These are phyloP conservation scores for Coffea humblotiana DNA, from an alignment of 305 asterid genomes.

Conservation along the genomic window DNA sequence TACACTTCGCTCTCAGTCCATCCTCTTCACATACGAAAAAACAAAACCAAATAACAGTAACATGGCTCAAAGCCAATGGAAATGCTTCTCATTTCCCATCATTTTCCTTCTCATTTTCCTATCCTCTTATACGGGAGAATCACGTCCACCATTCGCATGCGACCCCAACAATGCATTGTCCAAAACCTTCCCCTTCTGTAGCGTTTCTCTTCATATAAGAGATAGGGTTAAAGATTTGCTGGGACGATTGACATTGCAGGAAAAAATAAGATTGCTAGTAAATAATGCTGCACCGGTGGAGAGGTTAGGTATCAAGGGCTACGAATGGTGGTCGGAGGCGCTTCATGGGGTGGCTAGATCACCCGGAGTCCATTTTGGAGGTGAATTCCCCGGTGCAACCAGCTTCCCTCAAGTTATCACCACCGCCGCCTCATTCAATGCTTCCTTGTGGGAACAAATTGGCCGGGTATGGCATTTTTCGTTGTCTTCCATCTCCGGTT, in stretches of 20 bases:
- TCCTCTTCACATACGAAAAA: background rate
- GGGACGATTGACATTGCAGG: constrained; percentile 58
- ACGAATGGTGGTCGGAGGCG: constrained; percentile 98
- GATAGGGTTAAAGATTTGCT: constrained; percentile 64
- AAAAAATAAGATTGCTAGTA: constrained; percentile 59
- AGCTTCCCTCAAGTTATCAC: constrained; percentile 88
- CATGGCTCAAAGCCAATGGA: constrained; percentile 7
- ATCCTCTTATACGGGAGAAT: constrained; percentile 28
- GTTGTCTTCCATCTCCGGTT: background rate
- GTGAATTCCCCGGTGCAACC: constrained; percentile 72
- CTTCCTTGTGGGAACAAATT: constrained; percentile 70
- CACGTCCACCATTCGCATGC: constrained; percentile 64
- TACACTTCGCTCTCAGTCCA: background rate
- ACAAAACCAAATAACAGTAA: background rate
- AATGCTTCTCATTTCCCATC: constrained; percentile 3
- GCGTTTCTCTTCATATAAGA: constrained; percentile 39
- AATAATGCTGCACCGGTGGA: constrained; percentile 75
- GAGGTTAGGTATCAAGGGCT: constrained; percentile 62
- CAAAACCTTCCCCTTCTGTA: constrained; percentile 44
- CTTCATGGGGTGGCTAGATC: constrained; percentile 77
- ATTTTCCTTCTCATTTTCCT: constrained; percentile 23
- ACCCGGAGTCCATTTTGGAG: constrained; percentile 66
- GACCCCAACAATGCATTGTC: constrained; percentile 49
- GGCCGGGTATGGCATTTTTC: constrained; percentile 54
- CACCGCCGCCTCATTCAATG: constrained; percentile 72